A percentile compares a stretch with the other conserved stretches of the same genome.
These are phyloP conservation scores for Suillus luteus DNA, from an alignment of 768 basidiomycete species.

Conservation along the genomic window DNA sequence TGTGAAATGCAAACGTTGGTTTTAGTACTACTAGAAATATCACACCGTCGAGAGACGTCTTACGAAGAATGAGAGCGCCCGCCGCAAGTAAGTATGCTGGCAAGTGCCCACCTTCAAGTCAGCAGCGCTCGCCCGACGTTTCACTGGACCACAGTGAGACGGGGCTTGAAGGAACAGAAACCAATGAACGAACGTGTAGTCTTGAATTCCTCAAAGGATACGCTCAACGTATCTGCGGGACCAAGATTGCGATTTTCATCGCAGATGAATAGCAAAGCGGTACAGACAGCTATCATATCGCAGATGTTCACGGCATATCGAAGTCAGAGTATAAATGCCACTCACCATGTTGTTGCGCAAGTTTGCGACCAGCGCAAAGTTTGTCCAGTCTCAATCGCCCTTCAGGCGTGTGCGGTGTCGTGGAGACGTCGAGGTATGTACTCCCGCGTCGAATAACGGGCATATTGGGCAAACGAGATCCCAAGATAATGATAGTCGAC, in stretches of 20 bases:
- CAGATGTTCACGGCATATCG: background rate
- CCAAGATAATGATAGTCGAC: background rate
- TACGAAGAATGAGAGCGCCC: background rate
- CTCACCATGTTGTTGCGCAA: background rate
- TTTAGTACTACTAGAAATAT: background rate
- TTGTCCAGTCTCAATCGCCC: background rate
- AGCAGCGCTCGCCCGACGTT: background rate
- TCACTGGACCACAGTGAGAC: conserved; percentile 4
- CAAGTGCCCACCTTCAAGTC: background rate
- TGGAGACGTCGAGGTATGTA: conserved; percentile 7
- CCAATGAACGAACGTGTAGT: background rate
- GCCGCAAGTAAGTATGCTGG: background rate
- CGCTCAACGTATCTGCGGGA: background rate
- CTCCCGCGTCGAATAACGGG: conserved; percentile 1
- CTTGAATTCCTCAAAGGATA: background rate
- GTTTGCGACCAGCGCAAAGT: background rate
- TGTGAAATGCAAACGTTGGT: background rate
- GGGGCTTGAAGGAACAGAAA: background rate
- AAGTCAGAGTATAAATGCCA: background rate
- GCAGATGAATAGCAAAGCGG: conserved; percentile 3
- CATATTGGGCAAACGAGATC: background rate
- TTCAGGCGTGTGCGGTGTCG: background rate
- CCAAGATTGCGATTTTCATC: background rate
- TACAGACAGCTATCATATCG: background rate
- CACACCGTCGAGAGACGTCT: background rate